Evolutionary conservation across 2,329 filamentous ascomycete species (phyloP).

Genomic region (Fusarium sp.): DNA sequence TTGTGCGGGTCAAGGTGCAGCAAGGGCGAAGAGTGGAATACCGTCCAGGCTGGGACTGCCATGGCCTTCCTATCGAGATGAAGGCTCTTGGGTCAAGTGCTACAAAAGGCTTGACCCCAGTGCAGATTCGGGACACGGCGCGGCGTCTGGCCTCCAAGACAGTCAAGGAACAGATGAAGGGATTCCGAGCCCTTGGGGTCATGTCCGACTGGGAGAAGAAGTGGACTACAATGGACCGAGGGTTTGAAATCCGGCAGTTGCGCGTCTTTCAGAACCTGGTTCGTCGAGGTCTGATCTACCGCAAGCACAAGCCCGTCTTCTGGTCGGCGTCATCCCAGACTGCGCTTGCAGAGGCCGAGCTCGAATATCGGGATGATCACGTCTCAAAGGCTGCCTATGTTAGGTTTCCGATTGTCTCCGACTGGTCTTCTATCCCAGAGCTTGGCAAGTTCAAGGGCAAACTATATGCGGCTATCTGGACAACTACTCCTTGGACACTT

Average conservation of each 20-base stretch:
- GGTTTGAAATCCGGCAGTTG: conserved; percentile 80
- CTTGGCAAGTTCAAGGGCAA: conserved; percentile 57
- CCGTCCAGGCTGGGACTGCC: conserved; percentile 96
- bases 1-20: conserved; percentile 83
- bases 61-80: conserved; percentile 95
- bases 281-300: conserved; percentile 78
- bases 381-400: conserved; percentile 81
- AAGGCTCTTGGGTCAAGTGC: conserved; percentile 79
- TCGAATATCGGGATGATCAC: conserved; percentile 85
- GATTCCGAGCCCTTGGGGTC: conserved; percentile 78
- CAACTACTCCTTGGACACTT: conserved; percentile 97
- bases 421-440: conserved; percentile 47
- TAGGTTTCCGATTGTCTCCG: conserved; percentile 75
- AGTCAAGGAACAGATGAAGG: conserved; percentile 77
- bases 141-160: conserved; percentile 75
- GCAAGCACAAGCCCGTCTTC: conserved; percentile 85
- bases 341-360: conserved; percentile 84
- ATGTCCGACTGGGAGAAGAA: conserved; percentile 84
- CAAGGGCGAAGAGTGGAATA: conserved; percentile 79
- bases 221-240: conserved; percentile 83
- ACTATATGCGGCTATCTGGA: conserved; percentile 93
- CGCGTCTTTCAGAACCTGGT: conserved; percentile 82
- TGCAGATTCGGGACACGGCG: conserved; percentile 73
- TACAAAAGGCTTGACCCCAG: conserved; percentile 59
- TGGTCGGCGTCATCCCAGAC: conserved; percentile 86